These are phyloP conservation scores for Earliella scabrosa DNA, from an alignment of 1,284 basidiomycete genomes.

Conservation along the genomic window DNA sequence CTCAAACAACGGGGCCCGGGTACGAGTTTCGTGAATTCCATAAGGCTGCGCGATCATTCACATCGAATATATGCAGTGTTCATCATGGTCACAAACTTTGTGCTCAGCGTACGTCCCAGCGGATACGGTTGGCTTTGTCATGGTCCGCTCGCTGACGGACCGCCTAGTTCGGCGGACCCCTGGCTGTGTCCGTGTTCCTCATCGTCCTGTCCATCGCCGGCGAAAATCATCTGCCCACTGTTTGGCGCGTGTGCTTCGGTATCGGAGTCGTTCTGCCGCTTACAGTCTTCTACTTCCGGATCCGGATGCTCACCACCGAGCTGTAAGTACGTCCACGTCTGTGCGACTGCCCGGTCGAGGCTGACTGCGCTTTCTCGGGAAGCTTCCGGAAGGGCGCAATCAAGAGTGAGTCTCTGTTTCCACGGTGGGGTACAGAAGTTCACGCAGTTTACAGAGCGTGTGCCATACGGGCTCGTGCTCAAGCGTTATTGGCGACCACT, in stretches of 20 bases:
- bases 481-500: conserved; percentile 72
- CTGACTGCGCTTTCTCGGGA: conserved; percentile 3
- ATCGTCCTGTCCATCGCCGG: conserved; percentile 74
- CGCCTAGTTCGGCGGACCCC: conserved; percentile 64
- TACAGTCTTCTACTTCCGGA: conserved; percentile 73
- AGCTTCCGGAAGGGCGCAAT: conserved; percentile 64
- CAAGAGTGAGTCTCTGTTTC: conserved; percentile 46
- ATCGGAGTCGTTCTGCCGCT: conserved; percentile 72
- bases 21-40: conserved; percentile 26
- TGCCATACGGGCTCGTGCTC: conserved; percentile 67
- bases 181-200: conserved; percentile 73
- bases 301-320: conserved; percentile 72
- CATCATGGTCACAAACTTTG: conserved; percentile 79
- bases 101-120: conserved; percentile 48
- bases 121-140: conserved; percentile 6
- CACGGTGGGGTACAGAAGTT: conserved; percentile 3
- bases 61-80: conserved; percentile 46
- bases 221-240: conserved; percentile 64
- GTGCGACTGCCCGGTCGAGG: not conserved
- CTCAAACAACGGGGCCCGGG: conserved; percentile 64
- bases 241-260: conserved; percentile 81
- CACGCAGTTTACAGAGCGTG: conserved; percentile 42
- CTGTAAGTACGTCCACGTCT: conserved; percentile 42
- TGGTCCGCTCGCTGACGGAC: conserved; percentile 25
- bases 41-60: conserved; percentile 1